phyloP scores from a whole-genome alignment of 768 basidiomycete genomes.

The Hydnum rufescens region DNA sequence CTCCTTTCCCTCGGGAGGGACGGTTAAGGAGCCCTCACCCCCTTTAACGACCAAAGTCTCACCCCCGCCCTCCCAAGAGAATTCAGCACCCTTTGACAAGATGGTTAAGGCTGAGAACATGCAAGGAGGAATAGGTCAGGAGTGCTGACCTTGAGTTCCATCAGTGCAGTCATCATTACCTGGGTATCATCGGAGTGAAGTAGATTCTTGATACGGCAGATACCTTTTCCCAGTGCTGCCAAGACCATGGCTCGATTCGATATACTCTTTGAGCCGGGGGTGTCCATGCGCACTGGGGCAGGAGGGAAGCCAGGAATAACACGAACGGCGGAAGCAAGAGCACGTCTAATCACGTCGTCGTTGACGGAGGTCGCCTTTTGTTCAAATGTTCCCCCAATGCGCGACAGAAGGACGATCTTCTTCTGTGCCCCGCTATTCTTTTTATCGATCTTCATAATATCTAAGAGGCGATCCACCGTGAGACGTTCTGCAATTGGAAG shows the following conservation, averaged over 20 bases:
- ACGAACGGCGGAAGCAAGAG: conserved; percentile 58
- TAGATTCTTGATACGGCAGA: conserved; percentile 72
- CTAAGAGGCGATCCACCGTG: conserved; percentile 61
- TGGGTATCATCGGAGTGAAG: conserved; percentile 96
- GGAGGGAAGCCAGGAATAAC: conserved; percentile 52
- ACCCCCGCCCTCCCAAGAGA: conserved; percentile 90
- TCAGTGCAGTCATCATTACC: conserved; percentile 93
- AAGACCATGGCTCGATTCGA: conserved; percentile 88
- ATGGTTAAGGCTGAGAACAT: conserved; percentile 1
- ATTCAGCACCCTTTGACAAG: conserved; percentile 54
- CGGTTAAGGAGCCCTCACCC: conserved; percentile 56
- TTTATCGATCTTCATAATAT: conserved; percentile 94
- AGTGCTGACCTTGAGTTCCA: conserved; percentile 54
- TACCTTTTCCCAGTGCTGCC: conserved; percentile 77
- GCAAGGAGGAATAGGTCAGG: neutral
- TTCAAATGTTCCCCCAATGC: conserved; percentile 84
- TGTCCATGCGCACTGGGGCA: conserved; percentile 47
- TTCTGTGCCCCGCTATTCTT: conserved; percentile 88
- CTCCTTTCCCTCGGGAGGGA: conserved; percentile 65
- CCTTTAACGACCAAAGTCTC: conserved; percentile 88
- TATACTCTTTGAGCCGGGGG: conserved; percentile 91
- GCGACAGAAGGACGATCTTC: conserved; percentile 80
- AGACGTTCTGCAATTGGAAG: conserved; percentile 53
- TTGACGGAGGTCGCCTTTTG: conserved; percentile 71
- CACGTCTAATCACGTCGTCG: conserved; percentile 65